These are phyloP conservation scores for Cystobasidium slooffiae DNA, from an alignment of 1,284 basidiomycete genomes.

Conservation along the genomic window DNA sequence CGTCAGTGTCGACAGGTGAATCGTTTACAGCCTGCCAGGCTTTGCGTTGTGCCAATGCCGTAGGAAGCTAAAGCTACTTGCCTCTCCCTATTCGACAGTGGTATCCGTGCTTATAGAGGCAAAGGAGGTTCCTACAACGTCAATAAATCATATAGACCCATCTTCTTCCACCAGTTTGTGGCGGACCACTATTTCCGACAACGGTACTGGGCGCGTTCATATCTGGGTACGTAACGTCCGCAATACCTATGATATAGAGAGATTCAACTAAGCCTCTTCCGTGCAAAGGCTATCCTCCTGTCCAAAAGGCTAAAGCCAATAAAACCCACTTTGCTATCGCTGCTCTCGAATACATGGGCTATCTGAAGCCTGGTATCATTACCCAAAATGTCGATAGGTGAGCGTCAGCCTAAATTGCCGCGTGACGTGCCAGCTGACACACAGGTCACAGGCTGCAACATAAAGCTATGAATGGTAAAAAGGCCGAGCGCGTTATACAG, in stretches of 20 bases:
- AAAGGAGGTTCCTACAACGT: slow-evolving; percentile 50
- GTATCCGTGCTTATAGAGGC: slow-evolving; percentile 48
- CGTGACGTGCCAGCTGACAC: background rate
- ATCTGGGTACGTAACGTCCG: slow-evolving; percentile 37
- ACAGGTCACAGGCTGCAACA: slow-evolving; percentile 67
- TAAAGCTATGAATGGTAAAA: slow-evolving; percentile 61
- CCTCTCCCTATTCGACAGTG: background rate
- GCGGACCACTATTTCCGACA: slow-evolving; percentile 42
- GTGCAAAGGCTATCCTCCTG: slow-evolving; percentile 58
- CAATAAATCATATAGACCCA: slow-evolving; percentile 51
- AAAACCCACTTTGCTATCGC: slow-evolving; percentile 83
- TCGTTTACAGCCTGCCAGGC: background rate
- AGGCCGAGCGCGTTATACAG: slow-evolving; percentile 62
- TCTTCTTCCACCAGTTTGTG: slow-evolving; percentile 53
- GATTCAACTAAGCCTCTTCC: background rate
- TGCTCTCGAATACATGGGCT: slow-evolving; percentile 72
- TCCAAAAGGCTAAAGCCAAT: slow-evolving; percentile 78
- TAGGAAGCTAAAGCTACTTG: too few species aligned
- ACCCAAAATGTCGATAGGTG: slow-evolving; percentile 64
- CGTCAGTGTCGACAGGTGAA: slow-evolving; percentile 76
- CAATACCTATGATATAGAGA: background rate
- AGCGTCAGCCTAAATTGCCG: background rate
- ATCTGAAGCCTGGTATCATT: slow-evolving; percentile 67
- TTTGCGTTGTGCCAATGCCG: too few species aligned
- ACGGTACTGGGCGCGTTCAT: slow-evolving; percentile 49